These are phyloP conservation scores for Penicillium canariense DNA, from an alignment of 495 filamentous ascomycete genomes.

Conservation along the genomic window DNA sequence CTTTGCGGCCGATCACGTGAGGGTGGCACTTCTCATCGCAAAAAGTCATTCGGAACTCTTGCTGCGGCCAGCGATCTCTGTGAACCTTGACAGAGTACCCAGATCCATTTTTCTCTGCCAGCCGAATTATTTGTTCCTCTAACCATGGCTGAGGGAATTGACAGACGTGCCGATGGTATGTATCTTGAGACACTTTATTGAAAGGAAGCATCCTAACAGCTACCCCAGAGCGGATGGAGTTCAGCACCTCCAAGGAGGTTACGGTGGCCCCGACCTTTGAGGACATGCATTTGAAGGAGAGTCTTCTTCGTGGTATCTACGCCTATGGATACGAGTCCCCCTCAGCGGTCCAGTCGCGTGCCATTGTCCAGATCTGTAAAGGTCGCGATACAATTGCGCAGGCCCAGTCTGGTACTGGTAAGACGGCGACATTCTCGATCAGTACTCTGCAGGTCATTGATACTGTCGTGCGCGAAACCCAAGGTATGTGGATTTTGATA, in stretches of 20 bases:
- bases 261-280: slow-evolving; percentile 74
- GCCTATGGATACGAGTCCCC: slow-evolving; percentile 98
- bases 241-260: slow-evolving; percentile 96
- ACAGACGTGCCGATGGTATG: slow-evolving; percentile 80
- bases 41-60: slow-evolving; percentile 24
- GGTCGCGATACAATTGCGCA: slow-evolving; percentile 98
- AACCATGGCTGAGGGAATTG: slow-evolving; percentile 90
- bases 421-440: slow-evolving; percentile 98
- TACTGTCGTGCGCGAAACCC: slow-evolving; percentile 77
- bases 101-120: neutral
- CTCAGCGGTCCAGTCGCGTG: slow-evolving; percentile 93
- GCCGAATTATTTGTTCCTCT: slow-evolving; percentile 6
- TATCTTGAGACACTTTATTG: neutral
- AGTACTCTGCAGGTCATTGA: slow-evolving; percentile 94
- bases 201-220: slow-evolving; percentile 26
- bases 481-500: slow-evolving; percentile 47
- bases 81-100: neutral
- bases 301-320: slow-evolving; percentile 94
- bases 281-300: slow-evolving; percentile 89
- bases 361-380: slow-evolving; percentile 98
- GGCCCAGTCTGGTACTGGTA: slow-evolving; percentile 98
- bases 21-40: slow-evolving; percentile 23
- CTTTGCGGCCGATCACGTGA: slow-evolving; percentile 40
- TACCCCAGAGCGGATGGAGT: slow-evolving; percentile 83
- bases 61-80: neutral